Evolutionary conservation across 1,139 yeast species (phyloP).

Genomic region (Taphrina deformans): DNA sequence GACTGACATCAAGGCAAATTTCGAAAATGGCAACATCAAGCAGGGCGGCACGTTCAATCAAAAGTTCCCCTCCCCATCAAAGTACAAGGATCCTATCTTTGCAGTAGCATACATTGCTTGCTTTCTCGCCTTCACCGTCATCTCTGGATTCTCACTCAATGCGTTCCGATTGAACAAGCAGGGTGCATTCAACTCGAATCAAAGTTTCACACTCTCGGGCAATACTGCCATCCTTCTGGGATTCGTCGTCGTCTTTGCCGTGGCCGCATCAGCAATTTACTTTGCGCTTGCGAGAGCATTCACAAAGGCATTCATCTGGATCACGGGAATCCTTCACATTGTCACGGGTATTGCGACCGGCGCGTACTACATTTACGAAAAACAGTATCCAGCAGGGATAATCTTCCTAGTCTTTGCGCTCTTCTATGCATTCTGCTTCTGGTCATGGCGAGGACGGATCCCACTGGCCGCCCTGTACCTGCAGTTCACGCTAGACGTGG

Average conservation of each 20-base stretch:
- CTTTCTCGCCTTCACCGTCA: conserved; percentile 66
- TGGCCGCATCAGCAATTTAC: conserved; percentile 60
- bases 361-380: conserved; percentile 46
- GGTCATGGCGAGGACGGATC: conserved; percentile 69
- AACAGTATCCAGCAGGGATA: conserved; percentile 70
- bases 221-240: conserved; percentile 71
- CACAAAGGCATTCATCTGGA: conserved; percentile 67
- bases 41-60: conserved; percentile 53
- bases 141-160: conserved; percentile 67
- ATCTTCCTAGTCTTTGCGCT: conserved; percentile 59
- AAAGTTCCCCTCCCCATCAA: conserved; percentile 61
- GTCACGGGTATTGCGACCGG: conserved; percentile 73
- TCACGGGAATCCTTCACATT: conserved; percentile 68
- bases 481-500: conserved; percentile 71
- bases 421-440: conserved; percentile 69
- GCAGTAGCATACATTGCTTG: conserved; percentile 62
- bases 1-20: conserved; percentile 3
- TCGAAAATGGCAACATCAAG: conserved; percentile 14
- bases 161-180: conserved; percentile 60
- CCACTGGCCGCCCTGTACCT: conserved; percentile 73
- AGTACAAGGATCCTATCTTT: conserved; percentile 55
- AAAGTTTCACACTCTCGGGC: conserved; percentile 67
- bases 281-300: conserved; percentile 57
- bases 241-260: conserved; percentile 62
- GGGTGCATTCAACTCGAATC: conserved; percentile 66